Percentiles rank a stretch among this genome's conserved stretches.
These are phyloP conservation scores for Bretziella fagacearum DNA, from an alignment of 2,329 filamentous ascomycete genomes.

Conservation along the genomic window DNA sequence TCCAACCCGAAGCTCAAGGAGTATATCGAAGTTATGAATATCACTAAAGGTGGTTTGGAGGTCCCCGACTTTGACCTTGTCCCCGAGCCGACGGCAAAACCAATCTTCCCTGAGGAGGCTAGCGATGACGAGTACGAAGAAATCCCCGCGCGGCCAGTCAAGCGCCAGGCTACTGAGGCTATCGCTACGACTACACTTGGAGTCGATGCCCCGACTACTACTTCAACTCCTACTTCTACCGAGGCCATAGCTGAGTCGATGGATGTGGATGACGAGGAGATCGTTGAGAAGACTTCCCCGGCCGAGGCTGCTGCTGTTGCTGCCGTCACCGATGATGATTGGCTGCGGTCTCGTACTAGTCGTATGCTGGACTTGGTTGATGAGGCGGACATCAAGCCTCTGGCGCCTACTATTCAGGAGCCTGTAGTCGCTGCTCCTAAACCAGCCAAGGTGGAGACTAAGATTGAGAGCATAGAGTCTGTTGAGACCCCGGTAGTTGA, in stretches of 20 bases:
- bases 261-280: slow-evolving; percentile 8
- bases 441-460: not conserved
- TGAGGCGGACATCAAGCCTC: slow-evolving; percentile 38
- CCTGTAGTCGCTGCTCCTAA: not conserved
- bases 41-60: slow-evolving; percentile 18
- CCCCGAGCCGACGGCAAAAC: not conserved
- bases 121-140: slow-evolving; percentile 64
- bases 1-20: slow-evolving; percentile 70
- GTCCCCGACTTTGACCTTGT: slow-evolving; percentile 11
- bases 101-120: slow-evolving; percentile 34
- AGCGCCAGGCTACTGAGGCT: slow-evolving; percentile 15
- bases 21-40: slow-evolving; percentile 68
- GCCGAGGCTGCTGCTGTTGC: slow-evolving; percentile 7
- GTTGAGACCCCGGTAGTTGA: slow-evolving; percentile 15
- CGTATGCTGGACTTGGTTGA: slow-evolving; percentile 71
- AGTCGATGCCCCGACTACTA: not conserved
- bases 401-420: slow-evolving; percentile 2
- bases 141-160: slow-evolving; percentile 29
- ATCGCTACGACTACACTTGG: not conserved
- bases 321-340: slow-evolving; percentile 63
- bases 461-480: slow-evolving; percentile 12
- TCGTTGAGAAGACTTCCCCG: not conserved
- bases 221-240: no score
- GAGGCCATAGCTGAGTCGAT: slow-evolving; percentile 19
- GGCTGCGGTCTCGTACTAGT: slow-evolving; percentile 79